A percentile compares a stretch with the other conserved stretches of the same genome.
These are phyloP conservation scores for Nitzschia palea DNA, from an alignment of 108 stramenopile genomes.

Conservation along the genomic window DNA sequence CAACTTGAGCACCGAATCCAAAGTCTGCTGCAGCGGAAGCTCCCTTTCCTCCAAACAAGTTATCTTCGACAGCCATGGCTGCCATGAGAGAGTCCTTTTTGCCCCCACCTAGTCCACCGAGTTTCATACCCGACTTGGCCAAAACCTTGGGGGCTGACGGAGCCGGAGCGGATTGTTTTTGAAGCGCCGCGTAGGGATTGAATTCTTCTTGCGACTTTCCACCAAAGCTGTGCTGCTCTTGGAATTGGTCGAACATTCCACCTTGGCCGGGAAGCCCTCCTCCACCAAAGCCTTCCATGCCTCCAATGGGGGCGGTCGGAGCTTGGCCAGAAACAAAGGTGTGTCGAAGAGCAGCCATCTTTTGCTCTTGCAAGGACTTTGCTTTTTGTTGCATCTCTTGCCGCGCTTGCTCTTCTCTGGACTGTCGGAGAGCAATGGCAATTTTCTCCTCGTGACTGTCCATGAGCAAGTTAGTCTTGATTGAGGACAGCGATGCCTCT, in stretches of 20 bases:
- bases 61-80: conserved; percentile 96
- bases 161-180: conserved; percentile 40
- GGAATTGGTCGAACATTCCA: conserved; percentile 43
- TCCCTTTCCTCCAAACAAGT: conserved; percentile 63
- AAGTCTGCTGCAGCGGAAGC: conserved; percentile 44
- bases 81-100: conserved; percentile 91
- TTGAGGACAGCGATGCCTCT: conserved; percentile 82
- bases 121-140: conserved; percentile 95
- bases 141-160: conserved; percentile 62
- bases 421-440: conserved; percentile 86
- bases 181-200: conserved; percentile 49
- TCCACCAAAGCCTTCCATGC: conserved; percentile 72
- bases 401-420: conserved; percentile 88
- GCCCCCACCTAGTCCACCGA: conserved; percentile 45
- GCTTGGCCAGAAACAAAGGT: conserved; percentile 69
- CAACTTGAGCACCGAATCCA: conserved; percentile 45
- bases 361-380: conserved; percentile 84
- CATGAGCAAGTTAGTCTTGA: conserved; percentile 96
- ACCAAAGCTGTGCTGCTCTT: conserved; percentile 17
- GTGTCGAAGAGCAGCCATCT: conserved; percentile 76
- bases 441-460: conserved; percentile 99
- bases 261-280: conserved; percentile 46
- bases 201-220: conserved; percentile 24
- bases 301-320: conserved; percentile 48
- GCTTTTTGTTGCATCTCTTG: conserved; percentile 89